phyloP scores from a whole-genome alignment of 1,284 basidiomycete species.

The Ganoderma multipileum region DNA sequence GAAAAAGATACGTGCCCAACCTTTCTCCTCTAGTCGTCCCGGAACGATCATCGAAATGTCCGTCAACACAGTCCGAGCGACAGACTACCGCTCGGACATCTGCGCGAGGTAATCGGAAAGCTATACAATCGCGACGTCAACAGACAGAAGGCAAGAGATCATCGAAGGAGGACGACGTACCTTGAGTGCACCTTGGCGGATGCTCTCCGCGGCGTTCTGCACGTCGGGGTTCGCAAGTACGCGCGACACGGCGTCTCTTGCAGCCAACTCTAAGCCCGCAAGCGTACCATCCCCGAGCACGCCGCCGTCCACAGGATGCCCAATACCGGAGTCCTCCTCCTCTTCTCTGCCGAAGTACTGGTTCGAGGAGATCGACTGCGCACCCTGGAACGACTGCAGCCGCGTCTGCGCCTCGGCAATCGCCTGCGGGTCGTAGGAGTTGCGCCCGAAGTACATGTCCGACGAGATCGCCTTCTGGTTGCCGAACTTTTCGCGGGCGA shows the following conservation, averaged over 20 bases:
- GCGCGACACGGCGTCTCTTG: slow-evolving; percentile 80
- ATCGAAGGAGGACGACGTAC: slow-evolving; percentile 49
- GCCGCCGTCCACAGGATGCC: slow-evolving; percentile 51
- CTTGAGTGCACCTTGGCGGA: slow-evolving; percentile 87
- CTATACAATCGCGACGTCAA: slow-evolving; percentile 42
- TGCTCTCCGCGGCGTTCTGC: slow-evolving; percentile 85
- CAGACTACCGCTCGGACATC: slow-evolving; percentile 65
- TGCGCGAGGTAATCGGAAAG: slow-evolving; percentile 81
- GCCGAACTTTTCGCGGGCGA: slow-evolving; percentile 92
- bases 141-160: background rate
- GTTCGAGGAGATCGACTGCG: slow-evolving; percentile 93
- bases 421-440: slow-evolving; percentile 82
- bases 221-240: slow-evolving; percentile 92
- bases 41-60: slow-evolving; percentile 3
- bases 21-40: slow-evolving; percentile 11
- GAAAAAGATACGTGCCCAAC: slow-evolving; percentile 11
- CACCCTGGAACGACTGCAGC: slow-evolving; percentile 88
- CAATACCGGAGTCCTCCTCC: slow-evolving; percentile 62
- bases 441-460: slow-evolving; percentile 97
- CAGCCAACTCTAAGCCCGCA: slow-evolving; percentile 77
- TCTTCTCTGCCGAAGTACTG: slow-evolving; percentile 96
- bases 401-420: slow-evolving; percentile 83
- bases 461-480: slow-evolving; percentile 95
- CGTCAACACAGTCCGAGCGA: slow-evolving; percentile 3
- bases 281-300: slow-evolving; percentile 75